phyloP scores from a whole-genome alignment of 441 rosid species.

The Pelargonium myrrhifolium region DNA sequence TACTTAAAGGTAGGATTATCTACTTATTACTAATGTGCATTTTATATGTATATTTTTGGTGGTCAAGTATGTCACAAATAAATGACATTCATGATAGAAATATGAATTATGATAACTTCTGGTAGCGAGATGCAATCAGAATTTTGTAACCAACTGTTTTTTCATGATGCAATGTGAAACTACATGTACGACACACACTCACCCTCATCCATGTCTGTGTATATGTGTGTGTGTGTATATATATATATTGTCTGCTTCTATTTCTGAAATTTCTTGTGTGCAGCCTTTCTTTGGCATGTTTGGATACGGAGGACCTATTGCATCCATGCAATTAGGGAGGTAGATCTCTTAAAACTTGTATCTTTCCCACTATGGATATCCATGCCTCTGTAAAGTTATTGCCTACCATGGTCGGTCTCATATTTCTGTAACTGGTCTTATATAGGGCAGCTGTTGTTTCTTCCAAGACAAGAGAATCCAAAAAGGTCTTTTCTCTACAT shows the following conservation, averaged over 20 bases:
- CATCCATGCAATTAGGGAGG: slow-evolving; percentile 75
- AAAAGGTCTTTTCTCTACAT: slow-evolving; percentile 45
- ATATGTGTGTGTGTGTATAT: neutral
- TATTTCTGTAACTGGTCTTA: neutral
- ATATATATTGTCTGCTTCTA: neutral
- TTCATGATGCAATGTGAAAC: neutral
- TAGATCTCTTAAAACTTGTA: slow-evolving; percentile 16
- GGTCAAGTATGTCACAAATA: slow-evolving; percentile 1
- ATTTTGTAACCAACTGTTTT: neutral
- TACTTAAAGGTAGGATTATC: slow-evolving; percentile 43
- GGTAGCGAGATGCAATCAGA: neutral
- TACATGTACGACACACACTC: neutral
- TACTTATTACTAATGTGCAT: neutral
- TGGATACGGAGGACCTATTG: slow-evolving; percentile 72
- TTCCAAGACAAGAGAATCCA: slow-evolving; percentile 53
- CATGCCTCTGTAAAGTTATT: neutral
- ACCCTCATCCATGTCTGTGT: neutral
- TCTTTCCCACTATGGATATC: neutral
- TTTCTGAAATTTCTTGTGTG: slow-evolving; percentile 2
- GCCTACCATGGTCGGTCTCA: neutral
- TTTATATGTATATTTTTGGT: neutral
- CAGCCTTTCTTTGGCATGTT: slow-evolving; percentile 84
- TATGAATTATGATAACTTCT: neutral
- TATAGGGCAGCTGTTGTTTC: slow-evolving; percentile 52
- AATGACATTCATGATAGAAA: neutral